phyloP scores from a whole-genome alignment of 305 asterid genomes.

The Solanum hybrid region DNA sequence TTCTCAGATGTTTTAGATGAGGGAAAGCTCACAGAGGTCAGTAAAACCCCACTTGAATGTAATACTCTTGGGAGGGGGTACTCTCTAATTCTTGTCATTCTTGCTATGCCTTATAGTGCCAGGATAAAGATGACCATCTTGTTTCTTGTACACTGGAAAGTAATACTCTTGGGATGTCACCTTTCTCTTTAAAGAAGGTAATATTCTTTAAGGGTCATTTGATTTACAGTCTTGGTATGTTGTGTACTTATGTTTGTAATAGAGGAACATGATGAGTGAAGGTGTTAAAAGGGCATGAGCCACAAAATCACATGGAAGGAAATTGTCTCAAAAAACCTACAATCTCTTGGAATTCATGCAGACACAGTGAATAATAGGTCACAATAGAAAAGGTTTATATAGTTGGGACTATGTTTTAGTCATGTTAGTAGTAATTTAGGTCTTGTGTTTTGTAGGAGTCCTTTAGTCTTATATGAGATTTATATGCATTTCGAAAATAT shows the following conservation, averaged over 20 bases:
- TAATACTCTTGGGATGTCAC: background rate
- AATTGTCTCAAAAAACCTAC: background rate
- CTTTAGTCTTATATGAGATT: background rate
- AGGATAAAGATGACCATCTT: background rate
- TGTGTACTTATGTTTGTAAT: background rate
- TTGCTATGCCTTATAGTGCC: background rate
- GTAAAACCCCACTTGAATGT: constrained; percentile 13
- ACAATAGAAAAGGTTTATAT: background rate
- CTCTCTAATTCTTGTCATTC: background rate
- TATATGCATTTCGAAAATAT: background rate
- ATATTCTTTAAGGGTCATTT: background rate
- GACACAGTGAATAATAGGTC: background rate
- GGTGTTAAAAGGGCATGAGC: background rate
- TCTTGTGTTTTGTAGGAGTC: background rate
- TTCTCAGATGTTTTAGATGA: constrained; percentile 94
- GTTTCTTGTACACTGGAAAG: background rate
- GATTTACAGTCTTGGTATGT: background rate
- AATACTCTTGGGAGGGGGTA: no score
- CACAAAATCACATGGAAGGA: background rate
- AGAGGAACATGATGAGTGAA: background rate
- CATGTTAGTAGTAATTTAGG: background rate
- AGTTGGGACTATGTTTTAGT: background rate
- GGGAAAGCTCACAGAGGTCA: constrained; percentile 97
- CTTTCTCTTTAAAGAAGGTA: background rate
- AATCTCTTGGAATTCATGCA: background rate